Evolutionary conservation across 2,329 filamentous ascomycete genomes (phyloP).

Genomic region (Aspergillus novoparasiticus): DNA sequence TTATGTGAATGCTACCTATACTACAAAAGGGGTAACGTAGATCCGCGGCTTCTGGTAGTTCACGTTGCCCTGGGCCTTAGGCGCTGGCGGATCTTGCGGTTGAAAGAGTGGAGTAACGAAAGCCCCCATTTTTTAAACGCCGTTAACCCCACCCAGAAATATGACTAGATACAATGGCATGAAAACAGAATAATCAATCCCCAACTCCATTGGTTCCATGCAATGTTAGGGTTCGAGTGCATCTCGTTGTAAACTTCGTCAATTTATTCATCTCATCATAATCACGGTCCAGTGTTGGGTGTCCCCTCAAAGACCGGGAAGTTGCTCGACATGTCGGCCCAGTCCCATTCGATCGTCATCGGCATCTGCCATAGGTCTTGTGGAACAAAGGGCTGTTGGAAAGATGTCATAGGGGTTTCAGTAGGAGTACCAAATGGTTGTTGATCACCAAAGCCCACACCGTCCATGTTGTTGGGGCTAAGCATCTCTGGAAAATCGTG

Average conservation of each 20-base stretch:
- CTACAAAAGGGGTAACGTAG: not conserved
- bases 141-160: conserved; percentile 6
- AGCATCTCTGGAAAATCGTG: conserved; percentile 43
- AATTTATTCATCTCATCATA: conserved; percentile 20
- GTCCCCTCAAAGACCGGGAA: conserved; percentile 38
- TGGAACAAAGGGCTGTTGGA: conserved; percentile 85
- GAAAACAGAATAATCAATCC: not conserved
- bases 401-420: conserved; percentile 48
- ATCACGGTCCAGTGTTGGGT: conserved; percentile 29
- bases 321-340: conserved; percentile 54
- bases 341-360: conserved; percentile 93
- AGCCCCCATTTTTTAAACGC: conserved; percentile 10
- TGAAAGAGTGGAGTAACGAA: not conserved
- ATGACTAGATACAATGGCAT: not conserved
- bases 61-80: not conserved
- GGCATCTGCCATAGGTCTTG: conserved; percentile 95
- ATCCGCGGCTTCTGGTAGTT: not conserved
- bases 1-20: not conserved
- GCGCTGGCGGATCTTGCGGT: not conserved
- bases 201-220: conserved; percentile 11
- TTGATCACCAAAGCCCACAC: conserved; percentile 35
- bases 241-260: conserved; percentile 7
- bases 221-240: not conserved
- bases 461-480: conserved; percentile 36
- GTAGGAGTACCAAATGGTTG: conserved; percentile 31